A percentile compares a stretch with the other conserved stretches of the same genome.
phyloP scores from a whole-genome alignment of 257 asterid genomes.

The Petunia secreta region DNA sequence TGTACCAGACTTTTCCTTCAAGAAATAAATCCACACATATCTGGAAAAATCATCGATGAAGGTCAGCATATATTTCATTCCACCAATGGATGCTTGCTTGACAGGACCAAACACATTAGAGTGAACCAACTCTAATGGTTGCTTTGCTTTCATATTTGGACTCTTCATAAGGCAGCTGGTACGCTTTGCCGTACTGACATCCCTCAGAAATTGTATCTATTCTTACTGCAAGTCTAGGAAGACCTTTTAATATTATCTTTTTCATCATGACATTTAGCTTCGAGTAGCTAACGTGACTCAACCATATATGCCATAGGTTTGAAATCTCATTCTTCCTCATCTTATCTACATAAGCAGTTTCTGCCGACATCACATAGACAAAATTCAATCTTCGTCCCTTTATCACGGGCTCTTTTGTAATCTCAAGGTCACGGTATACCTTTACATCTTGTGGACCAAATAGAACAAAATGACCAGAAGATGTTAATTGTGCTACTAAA shows the following conservation, averaged over 20 bases:
- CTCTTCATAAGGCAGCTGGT: background rate
- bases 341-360: conserved; percentile 37
- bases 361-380: conserved; percentile 30
- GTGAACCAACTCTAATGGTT: conserved; percentile 24
- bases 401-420: background rate
- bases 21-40: no score
- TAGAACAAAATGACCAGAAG: conserved; percentile 27
- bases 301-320: conserved; percentile 28
- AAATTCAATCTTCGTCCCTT: conserved; percentile 29
- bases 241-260: conserved; percentile 30
- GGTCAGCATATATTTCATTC: no score
- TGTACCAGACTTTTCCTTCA: no score
- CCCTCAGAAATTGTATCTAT: conserved; percentile 25
- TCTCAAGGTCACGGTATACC: background rate
- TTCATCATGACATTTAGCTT: conserved; percentile 33
- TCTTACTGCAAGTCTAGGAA: conserved; percentile 27
- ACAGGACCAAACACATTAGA: conserved; percentile 31
- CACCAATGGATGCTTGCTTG: no score
- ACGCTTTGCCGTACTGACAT: conserved; percentile 28
- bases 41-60: no score
- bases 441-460: background rate
- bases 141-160: conserved; percentile 22
- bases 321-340: conserved; percentile 30
- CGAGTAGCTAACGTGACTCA: conserved; percentile 32
- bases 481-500: conserved; percentile 33